Evolutionary conservation across 2,329 filamentous ascomycete species (phyloP), one percentile per base, ranked within the genome.

Genomic region (Claviceps fusiformis): DNA sequence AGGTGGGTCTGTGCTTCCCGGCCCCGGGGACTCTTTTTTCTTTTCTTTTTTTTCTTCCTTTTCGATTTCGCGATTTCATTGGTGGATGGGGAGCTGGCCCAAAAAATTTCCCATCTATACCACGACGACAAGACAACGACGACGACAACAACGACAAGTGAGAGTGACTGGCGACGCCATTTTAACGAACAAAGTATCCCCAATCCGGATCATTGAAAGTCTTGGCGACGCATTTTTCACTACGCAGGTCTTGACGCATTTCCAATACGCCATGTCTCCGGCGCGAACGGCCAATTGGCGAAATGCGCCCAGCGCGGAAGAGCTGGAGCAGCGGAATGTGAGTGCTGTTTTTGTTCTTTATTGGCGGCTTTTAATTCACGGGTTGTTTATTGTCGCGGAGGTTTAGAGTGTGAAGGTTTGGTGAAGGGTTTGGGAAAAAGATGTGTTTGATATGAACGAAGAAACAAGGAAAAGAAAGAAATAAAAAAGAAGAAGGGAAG

Each of bases 311-410:
- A 77, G 71, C 57, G 68, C 74, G 61, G 80, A 79, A 59, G 81
- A 85, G 70, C 70, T 82, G 55, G 76, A 82, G 61, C 72, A 74
- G 63, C 80, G 86, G 59, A 85, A 80, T 69, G 82, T 83, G 69
- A 59, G 71, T 61, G 35, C 2, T 27, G 13, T 11, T 2, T 45
- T 17, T 43, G 11, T 54, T 56, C 8, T 15, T 19, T 44, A 19
- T 43, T 9, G n/a, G 13, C 5, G 11, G 5, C 6, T 24, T 37
- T 19, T 19, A 19, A 19, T 19, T 19, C 19, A 19, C 19, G 19
- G 9, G 11, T 24, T 11, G 13, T 11, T 3, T 17, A 50, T 35
- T 27, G 19, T 19, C 5, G n/a, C 13, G 19, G 19, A 19, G 19
- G 19, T 19, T 19, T 19, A 19, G 19, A 19, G 19, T 19, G 19